Evolutionary conservation across 768 basidiomycete species (phyloP).

Genomic region (Tylopilus plumbeoviolaceoides): DNA sequence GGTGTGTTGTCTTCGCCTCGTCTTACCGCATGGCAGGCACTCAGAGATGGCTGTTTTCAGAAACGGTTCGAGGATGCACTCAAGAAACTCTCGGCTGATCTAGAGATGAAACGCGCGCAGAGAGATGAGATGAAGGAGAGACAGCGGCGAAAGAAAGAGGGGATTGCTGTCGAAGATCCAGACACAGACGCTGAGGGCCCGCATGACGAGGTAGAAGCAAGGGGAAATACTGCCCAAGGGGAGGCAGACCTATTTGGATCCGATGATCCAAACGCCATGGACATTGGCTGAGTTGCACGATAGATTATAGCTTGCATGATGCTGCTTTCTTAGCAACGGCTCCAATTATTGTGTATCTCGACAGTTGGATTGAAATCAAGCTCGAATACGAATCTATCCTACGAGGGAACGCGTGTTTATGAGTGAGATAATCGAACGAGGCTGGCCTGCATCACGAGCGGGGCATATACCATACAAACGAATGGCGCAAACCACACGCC

Average conservation of each 20-base stretch:
- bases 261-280: constrained; percentile 38
- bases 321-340: not conserved
- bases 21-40: not conserved
- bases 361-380: not conserved
- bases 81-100: constrained; percentile 80
- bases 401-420: not conserved
- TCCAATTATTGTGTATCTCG: not conserved
- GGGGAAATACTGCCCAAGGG: constrained; percentile 17
- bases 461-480: constrained; percentile 72
- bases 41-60: constrained; percentile 34
- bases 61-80: constrained; percentile 92
- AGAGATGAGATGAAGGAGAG: constrained; percentile 77
- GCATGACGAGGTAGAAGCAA: constrained; percentile 35
- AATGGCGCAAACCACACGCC: constrained; percentile 84
- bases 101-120: constrained; percentile 80
- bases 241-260: constrained; percentile 44
- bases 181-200: constrained; percentile 38
- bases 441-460: constrained; percentile 68
- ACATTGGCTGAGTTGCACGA: constrained; percentile 23
- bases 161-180: constrained; percentile 41
- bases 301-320: not conserved
- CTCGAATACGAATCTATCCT: not conserved
- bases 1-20: constrained; percentile 36
- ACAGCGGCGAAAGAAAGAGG: constrained; percentile 68
- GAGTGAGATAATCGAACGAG: constrained; percentile 42